These are phyloP conservation scores for Candida sanyaensis DNA, from an alignment of 1,139 yeast genomes.

Conservation along the genomic window DNA sequence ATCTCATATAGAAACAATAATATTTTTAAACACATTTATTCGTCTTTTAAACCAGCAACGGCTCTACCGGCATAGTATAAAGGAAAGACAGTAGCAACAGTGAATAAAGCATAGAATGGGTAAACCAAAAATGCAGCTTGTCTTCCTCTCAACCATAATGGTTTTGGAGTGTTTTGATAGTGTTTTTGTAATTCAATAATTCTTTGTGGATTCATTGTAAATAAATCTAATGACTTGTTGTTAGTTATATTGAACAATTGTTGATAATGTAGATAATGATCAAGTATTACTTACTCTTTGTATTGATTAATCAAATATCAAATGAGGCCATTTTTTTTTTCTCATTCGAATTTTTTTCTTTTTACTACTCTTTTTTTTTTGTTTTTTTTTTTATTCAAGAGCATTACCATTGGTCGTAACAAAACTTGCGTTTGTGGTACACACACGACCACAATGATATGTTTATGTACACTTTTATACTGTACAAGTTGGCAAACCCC, in stretches of 20 bases:
- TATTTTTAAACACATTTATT: not conserved
- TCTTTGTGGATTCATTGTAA: conserved; percentile 57
- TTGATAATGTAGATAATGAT: not conserved
- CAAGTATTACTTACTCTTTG: not conserved
- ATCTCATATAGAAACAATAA: not conserved
- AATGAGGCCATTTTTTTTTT: conserved; percentile 2
- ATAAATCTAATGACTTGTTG: not conserved
- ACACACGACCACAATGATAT: not conserved
- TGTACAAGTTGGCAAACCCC: conserved; percentile 20
- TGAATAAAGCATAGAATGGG: conserved; percentile 88
- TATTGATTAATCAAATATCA: not conserved
- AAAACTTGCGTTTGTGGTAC: not conserved
- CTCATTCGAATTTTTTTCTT: not conserved
- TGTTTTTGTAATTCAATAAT: conserved; percentile 74
- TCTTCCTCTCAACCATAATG: conserved; percentile 71
- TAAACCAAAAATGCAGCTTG: conserved; percentile 80
- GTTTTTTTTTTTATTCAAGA: not conserved
- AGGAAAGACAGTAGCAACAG: conserved; percentile 71
- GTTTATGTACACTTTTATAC: too few relatives aligned
- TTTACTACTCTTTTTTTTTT: not conserved
- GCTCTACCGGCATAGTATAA: conserved; percentile 82
- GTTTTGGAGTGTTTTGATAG: conserved; percentile 71
- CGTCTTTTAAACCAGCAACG: conserved; percentile 15
- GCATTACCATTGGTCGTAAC: conserved; percentile 3
- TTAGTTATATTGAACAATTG: not conserved